Evolutionary conservation across 1,284 basidiomycete species (phyloP).

Genomic region (Pseudozyma sp.): DNA sequence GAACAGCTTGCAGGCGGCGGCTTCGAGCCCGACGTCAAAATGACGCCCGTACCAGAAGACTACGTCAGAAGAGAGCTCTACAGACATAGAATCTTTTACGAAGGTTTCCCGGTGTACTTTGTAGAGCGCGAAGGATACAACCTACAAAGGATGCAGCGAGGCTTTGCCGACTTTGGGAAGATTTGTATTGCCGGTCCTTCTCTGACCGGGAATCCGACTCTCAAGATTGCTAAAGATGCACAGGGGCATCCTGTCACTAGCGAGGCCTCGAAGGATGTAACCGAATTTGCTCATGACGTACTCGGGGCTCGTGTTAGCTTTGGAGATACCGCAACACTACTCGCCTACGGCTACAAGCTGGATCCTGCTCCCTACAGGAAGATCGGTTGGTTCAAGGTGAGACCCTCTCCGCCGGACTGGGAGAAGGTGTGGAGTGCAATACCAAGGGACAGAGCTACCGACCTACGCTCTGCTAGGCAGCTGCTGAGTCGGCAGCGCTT

Average conservation of each 20-base stretch:
- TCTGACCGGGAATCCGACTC: background rate
- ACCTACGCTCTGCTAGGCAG: background rate
- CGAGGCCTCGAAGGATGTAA: background rate
- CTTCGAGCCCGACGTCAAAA: background rate
- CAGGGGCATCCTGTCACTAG: background rate
- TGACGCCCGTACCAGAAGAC: background rate
- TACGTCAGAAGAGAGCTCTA: background rate
- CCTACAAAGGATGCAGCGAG: constrained; percentile 11
- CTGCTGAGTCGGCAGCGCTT: constrained; percentile 1
- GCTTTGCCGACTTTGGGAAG: constrained; percentile 6
- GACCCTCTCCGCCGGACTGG: constrained; percentile 4
- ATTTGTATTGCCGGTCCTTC: constrained; percentile 4
- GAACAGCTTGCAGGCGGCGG: background rate
- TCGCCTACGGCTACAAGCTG: constrained; percentile 6
- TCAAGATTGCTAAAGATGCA: background rate
- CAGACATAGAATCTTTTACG: background rate
- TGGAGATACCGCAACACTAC: constrained; percentile 12
- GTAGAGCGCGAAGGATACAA: background rate
- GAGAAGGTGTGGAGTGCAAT: background rate
- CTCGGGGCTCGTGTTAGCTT: constrained; percentile 2
- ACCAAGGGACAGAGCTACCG: background rate
- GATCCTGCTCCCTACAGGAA: background rate
- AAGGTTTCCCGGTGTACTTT: constrained; percentile 1
- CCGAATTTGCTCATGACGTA: background rate
- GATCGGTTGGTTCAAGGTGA: background rate